Base-by-base conservation (phyloP, 768 basidiomycete species). In the Amanita molliuscula region DNA sequence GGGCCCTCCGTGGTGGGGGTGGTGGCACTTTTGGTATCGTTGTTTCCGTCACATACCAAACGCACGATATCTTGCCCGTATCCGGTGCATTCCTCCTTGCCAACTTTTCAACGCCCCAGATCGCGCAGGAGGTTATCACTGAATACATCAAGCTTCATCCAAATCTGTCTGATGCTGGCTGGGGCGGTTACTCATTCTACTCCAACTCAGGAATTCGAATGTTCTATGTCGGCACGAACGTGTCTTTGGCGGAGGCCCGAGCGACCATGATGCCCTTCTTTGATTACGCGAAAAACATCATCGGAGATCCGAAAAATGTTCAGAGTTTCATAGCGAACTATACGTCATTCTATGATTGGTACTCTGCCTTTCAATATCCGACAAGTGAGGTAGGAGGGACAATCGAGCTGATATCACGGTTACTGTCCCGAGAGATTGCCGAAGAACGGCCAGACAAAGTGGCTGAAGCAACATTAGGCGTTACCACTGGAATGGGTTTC, bases 21-120 rank as follows among this genome's bases (percentile, higher is more conserved):
- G 46, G 75, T 4, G 67, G 71, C 10, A 77, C 73, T 0, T 78
- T 63, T 41, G 76, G 73, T 6, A 63, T 78, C 16, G 61, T 78
- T 44, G 69, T 68, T 2, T 71, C 71, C 1, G 69, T 67, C 4
- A 75, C 75, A 0, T 77, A 77, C 53, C 57, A 58, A 45, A 75
- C 72, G 0, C 65, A 76, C 44, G 66, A 70, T 2, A 18, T 51
- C 8, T 53, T 64, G 9, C 71, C 74, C 4, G 38, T 71, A 49
- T 59, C 60, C 16, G 44, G 55, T 9, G 61, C 58, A 16, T 35
- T 51, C 29, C 60, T 71, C 41, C 42, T 52, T 1, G 64, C 60
- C 6, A 69, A 66, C 51, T 61, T 65, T 40, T 58, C 69, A 0
- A 63, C 66, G 6, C 54, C 61, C 1, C 58, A 61, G 4, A 51